These are phyloP conservation scores for Mortierella antarctica DNA, from an alignment of 192 early-diverging fungal genomes.

Conservation along the genomic window DNA sequence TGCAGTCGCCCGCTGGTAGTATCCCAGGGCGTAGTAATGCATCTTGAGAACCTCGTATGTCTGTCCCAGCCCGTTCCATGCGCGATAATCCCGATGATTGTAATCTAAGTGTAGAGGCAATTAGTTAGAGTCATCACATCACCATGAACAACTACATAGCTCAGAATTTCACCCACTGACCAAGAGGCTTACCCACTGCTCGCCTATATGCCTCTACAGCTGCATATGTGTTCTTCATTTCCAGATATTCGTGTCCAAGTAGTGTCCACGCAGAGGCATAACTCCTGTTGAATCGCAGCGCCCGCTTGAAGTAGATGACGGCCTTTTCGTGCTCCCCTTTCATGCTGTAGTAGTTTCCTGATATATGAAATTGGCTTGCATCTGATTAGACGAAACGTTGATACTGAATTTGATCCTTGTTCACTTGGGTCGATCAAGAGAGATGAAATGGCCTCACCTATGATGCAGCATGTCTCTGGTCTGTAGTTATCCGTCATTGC, in stretches of 20 bases:
- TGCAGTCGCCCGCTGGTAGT: constrained; percentile 81
- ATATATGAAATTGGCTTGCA: too few species aligned
- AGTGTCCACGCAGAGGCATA: constrained; percentile 90
- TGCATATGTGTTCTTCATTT: constrained; percentile 88
- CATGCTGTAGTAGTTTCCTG: constrained; percentile 91
- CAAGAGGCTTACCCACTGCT: constrained; percentile 72
- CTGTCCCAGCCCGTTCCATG: constrained; percentile 94
- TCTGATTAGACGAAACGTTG: too few species aligned
- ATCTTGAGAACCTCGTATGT: constrained; percentile 89
- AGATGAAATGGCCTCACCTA: constrained; percentile 52
- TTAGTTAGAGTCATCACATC: background rate
- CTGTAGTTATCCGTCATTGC: constrained; percentile 79
- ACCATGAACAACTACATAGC: background rate
- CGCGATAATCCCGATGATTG: constrained; percentile 83
- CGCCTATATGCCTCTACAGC: constrained; percentile 91
- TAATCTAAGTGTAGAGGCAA: constrained; percentile 59
- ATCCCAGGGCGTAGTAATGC: constrained; percentile 83
- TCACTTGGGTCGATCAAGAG: background rate
- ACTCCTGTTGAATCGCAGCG: constrained; percentile 80
- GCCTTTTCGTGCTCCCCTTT: constrained; percentile 87
- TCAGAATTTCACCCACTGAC: background rate
- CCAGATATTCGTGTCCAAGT: constrained; percentile 95
- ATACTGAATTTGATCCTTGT: background rate
- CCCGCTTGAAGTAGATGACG: constrained; percentile 86
- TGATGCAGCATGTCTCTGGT: constrained; percentile 88